Base-by-base conservation (phyloP, 2,329 filamentous ascomycete species). In the Pseudocercospora musae region DNA sequence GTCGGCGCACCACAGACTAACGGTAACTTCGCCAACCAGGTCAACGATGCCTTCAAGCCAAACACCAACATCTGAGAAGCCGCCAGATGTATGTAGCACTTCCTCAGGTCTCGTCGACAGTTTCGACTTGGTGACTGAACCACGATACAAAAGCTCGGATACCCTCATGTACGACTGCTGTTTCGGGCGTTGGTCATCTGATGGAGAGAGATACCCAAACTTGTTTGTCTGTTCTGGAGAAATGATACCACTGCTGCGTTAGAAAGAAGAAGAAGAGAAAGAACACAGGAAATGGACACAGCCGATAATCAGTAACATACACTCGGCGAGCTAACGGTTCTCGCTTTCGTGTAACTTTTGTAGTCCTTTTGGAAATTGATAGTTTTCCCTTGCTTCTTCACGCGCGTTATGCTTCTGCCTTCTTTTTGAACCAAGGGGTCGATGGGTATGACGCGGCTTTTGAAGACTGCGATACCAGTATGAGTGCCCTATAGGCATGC, bases 11-110 rank as follows among this genome's bases (percentile, higher is more conserved):
- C 55, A 44, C 49, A 29, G 23, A 48, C 69, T 15, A 70, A 72
- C 57, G 71, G 68, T 4, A 61, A 61, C 53, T 80, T 81, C 65
- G 74, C 76, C 59, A 78, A 75, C 67, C 79, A 82, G 69, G 76
- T 82, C 52, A 63, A 66, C 33, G 66, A 65, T 31, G 66, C 66
- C 21, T 68, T 68, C 63, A 62, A 67, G 60, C 62, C 66, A 48
- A 62, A 58, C 50, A 78, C 79, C 57, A 57, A 63, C 31, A 73
- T 73, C 58, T 77, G 75, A 18, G 69, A 61, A 21, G 52, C 52
- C 37, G 40, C 54, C 33, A 48, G 11, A 29, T 33, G 49, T 31
- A 29, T 33, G 49, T 31, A 54, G 48, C 31, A 48, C 50, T 29
- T 50, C 23, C 21, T 31, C 21, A 31, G 25, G 20, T 48, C 55